phyloP scores from a whole-genome alignment of 352 stramenopile genomes.

The Peronospora tabacina region DNA sequence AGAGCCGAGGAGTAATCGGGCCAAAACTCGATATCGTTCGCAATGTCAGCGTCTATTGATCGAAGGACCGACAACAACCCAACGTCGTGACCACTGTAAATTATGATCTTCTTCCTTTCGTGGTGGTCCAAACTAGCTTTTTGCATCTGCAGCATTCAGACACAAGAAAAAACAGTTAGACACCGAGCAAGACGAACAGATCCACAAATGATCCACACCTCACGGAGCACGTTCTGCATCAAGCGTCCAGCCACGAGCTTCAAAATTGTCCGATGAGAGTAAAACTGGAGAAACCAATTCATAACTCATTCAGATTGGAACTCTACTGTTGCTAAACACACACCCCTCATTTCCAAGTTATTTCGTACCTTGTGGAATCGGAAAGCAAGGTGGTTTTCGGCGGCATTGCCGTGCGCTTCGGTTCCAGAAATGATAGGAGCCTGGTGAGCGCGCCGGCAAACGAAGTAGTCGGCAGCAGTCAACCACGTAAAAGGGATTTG shows the following conservation, averaged over 20 bases:
- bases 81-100: conserved; percentile 81
- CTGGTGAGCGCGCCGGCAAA: conserved; percentile 53
- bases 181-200: not conserved
- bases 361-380: conserved; percentile 59
- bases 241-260: conserved; percentile 54
- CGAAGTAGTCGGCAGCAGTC: conserved; percentile 62
- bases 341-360: not conserved
- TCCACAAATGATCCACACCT: conserved; percentile 20
- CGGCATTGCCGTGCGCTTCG: conserved; percentile 30
- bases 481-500: conserved; percentile 57
- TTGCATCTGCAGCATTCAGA: conserved; percentile 35
- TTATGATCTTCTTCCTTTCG: conserved; percentile 48
- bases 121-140: conserved; percentile 22
- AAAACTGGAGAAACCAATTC: conserved; percentile 41
- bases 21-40: conserved; percentile 52
- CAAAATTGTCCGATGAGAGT: conserved; percentile 58
- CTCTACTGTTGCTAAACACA: not conserved
- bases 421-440: conserved; percentile 48
- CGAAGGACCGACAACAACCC: conserved; percentile 74
- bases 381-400: conserved; percentile 51
- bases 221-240: conserved; percentile 48
- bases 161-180: not conserved
- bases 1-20: conserved; percentile 64
- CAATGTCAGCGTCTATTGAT: conserved; percentile 39
- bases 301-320: conserved; percentile 1